Base-by-base conservation (phyloP, 345 rosid genomes). In the Hypericum androsaemum region DNA sequence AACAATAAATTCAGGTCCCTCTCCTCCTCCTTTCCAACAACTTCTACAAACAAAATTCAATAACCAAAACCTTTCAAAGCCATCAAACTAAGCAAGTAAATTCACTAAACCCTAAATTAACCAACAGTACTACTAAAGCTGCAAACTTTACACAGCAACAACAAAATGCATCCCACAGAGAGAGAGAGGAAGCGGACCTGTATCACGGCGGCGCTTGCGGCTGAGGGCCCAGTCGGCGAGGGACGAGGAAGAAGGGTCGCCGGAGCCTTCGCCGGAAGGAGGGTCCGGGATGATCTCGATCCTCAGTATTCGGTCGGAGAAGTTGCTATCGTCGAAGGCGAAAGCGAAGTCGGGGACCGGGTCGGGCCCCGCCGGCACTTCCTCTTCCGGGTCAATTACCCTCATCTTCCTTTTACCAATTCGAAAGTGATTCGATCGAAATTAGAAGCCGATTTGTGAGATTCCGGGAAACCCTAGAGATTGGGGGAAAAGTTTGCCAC, bases 231-330 rank as follows among this genome's bases (percentile, higher is more conserved):
- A 80, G 47, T 85, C 85, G 51, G 74, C 79, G 69, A 74, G 67
- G 64, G 71, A 69, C 66, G 78, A 58, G 62, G 77, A 77, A 8
- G 66, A 68, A 22, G 71, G 83, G 7, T 70, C 80, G 44, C 68
- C 79, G 11, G 73, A 53, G 32, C 32, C 32, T 50, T 77, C 72
- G 11, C 49, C 49, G 50, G 74, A 75, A 8, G 76, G 70, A 46
- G 66, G 62, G 65, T 71, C 77, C 37, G 76, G 63, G 5, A 73
- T 39, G 63, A 89, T 79, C 73, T 83, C 90, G 54, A 86, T 82
- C 65, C 75, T 77, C 32, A 89, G 72, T 37, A 82, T 59, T 59
- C 88, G 77, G 52, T 84, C 97, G 44, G 97, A 86, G 78, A 89
- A 89, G 38, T 66, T 80, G 47, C 71, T 74, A 54, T 84, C 71